Evolutionary conservation across 108 stramenopile species (phyloP), one percentile per base, ranked within the genome.

Genomic region (Aurantiochytrium sp.): DNA sequence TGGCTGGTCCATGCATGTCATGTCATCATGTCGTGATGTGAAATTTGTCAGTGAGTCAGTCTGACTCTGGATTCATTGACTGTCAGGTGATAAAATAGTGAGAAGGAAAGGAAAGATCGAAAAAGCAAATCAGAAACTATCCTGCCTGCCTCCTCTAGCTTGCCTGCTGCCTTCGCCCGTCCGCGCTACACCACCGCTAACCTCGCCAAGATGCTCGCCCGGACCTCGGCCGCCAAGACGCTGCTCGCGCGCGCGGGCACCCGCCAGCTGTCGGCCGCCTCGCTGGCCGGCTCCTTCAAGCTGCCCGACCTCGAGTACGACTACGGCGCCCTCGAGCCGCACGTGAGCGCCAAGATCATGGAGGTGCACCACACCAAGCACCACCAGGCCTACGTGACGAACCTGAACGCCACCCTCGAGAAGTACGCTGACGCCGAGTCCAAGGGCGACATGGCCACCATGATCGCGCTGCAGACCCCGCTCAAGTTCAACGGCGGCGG

Each of bases 401-500:
- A 97, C 92, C 88, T 98, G 37, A 97, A 97, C 81, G 94, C 90
- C 30, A 86, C 96, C 30, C 87, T 96, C 52, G 97, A 96, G 89
- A 96, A 96, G 91, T 91, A 88, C 52, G 86, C 52, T 12, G 69
- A 55, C 19, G 88, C 87, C 12, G 88, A 90, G 68, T 34, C 22
- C 19, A 55, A 55, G 34, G 68, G 68, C 39, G 88, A 90, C 68
- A 53, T 90, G 30, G 68, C 89, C 22, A n/a, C 54, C 34, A 87
- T 89, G 86, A 87, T 87, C 30, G 87, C 65, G 41, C 89, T 89
- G 30, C 86, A 89, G 86, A 68, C 65, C 39, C 45, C 87, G 30
- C 30, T 86, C 52, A 96, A 96, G 87, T 99, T 99, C 95, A 99
- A 99, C 90, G 99, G 99, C 22, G 99, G 99, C 3, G 99, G 99